A percentile compares a stretch with the other conserved stretches of the same genome.
Evolutionary conservation across 495 filamentous ascomycete genomes (phyloP).

Genomic region (Lepidopterella palustris): DNA sequence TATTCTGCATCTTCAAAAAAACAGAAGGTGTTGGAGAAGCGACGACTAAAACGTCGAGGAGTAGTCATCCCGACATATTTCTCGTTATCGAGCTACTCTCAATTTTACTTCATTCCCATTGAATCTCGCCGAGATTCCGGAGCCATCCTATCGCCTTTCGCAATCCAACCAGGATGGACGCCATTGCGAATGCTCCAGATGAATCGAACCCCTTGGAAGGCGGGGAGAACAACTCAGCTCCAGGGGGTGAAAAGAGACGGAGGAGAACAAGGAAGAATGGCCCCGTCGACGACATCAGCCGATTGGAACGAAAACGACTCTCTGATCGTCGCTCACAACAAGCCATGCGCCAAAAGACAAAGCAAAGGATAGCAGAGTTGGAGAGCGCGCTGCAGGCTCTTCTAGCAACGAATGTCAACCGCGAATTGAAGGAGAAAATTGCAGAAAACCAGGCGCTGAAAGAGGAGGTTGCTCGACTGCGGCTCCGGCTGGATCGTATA

Average conservation of each 20-base stretch:
- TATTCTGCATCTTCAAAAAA: too few species aligned
- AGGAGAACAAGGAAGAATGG: background rate
- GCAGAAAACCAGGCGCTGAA: background rate
- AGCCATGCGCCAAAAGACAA: background rate
- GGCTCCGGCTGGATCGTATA: background rate
- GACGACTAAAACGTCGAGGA: too few species aligned
- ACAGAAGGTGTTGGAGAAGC: too few species aligned
- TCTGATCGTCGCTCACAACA: background rate
- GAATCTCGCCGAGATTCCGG: too few species aligned
- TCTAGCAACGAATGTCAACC: background rate
- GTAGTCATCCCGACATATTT: too few species aligned
- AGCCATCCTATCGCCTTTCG: too few species aligned
- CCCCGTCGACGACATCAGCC: background rate
- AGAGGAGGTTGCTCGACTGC: background rate
- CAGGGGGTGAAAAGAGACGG: background rate
- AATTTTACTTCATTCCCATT: too few species aligned
- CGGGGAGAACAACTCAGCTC: background rate
- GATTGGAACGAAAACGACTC: background rate
- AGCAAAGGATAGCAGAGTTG: background rate
- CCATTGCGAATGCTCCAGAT: too few species aligned
- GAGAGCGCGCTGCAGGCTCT: background rate
- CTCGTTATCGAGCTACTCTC: too few species aligned
- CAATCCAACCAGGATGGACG: too few species aligned
- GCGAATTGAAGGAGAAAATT: background rate
- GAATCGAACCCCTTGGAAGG: too few species aligned